Base-by-base conservation (phyloP, 148 eudicot genomes). In the Talinum fruticosum region DNA sequence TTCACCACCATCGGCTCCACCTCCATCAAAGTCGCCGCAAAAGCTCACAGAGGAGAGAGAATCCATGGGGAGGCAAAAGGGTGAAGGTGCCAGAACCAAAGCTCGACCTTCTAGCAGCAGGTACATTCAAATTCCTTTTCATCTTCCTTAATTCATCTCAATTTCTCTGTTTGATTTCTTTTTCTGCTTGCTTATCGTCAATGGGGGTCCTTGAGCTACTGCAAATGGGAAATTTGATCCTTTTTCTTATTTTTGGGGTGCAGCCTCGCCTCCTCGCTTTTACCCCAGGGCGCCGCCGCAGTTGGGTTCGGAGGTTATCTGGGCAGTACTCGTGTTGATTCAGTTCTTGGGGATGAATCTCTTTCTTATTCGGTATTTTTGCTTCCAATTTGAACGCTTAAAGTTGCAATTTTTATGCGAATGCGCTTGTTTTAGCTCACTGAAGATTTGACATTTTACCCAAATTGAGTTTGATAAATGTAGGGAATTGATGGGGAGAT, bases 51-150 rank as follows among this genome's bases (percentile, higher is more conserved):
- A 23, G 13, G 29, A 23, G 41, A 70, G 7, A 61, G 41, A 49
- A 49, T 73, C 68, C 36, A 96, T 96, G 99, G 99, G 99, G 41
- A 91, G 83, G 77, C 89, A 87, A 69, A 96, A 93, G 80, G 98
- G 98, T 79, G 99, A 96, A 28, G 88, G 83, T 59, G 88, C 87
- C 61, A 87, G 99, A 83, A 93, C 80, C 86, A 96, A 96, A 86
- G 87, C 89, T 75, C 97, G 99, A 37, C 94, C 99, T 74, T 93
- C 99, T 13, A 96, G 93, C 85, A 96, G 99, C 91, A 89, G 97
- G 99, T 90, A 41, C n/a, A 68, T 65, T 15, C 33, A 0, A 38
- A 38, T 21, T 34, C 19, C 41, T 29, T 34, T 45, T 18, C 19
- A 64, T 23, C n/a, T 54, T 53, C 29, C 24, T 54, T 10, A 8